Base-by-base conservation (phyloP, 2,329 filamentous ascomycete genomes). In the Sporothrix protearum region DNA sequence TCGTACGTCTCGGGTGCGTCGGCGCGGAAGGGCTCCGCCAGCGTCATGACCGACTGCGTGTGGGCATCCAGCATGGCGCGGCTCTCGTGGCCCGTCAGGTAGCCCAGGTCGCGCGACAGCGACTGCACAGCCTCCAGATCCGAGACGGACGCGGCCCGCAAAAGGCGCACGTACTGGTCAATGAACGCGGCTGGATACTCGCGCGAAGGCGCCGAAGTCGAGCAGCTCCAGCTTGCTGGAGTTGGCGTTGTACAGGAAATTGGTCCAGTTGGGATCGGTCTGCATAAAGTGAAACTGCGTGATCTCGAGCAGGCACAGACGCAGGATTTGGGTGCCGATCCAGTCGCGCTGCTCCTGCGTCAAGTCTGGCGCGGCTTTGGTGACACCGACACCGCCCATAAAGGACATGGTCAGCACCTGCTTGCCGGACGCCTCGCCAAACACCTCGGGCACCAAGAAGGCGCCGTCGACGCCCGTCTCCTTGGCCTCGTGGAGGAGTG, bases 201-300 rank as follows among this genome's bases (percentile, higher is more conserved):
- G 76, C 96, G 87, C 25, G 91, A 94, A 94, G 47, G 96, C 96
- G 72, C 96, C 96, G 80, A 99, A 99, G 81, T 99, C 96, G 69
- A 99, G 89, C 0, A 99, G 87, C 80, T 97, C 94, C 16, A 99
- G 89, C 78, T 89, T 91, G 76, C 89, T 83, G 3, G 86, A 88
- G 25, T 83, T 76, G 0, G 89, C 83, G 77, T 98, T 96, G 85
- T 93, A 99, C 25, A 98, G 85, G 80, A 99, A 99, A 81, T 99
- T 99, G 45, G 95, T 98, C 96, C 96, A 99, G 84, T 99, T 99
- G 53, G 96, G 96, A 79, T 99, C 96, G 5, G 96, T 99, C 82
- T 99, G 96, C 96, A 99, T 99, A 83, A 97, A 98, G 73, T 86
- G 90, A 87, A 97, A 98, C 81, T 97, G 93, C 75, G 91, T 91